Base-by-base conservation (phyloP, 2,329 filamentous ascomycete species). In the Huntiella omanensis region DNA sequence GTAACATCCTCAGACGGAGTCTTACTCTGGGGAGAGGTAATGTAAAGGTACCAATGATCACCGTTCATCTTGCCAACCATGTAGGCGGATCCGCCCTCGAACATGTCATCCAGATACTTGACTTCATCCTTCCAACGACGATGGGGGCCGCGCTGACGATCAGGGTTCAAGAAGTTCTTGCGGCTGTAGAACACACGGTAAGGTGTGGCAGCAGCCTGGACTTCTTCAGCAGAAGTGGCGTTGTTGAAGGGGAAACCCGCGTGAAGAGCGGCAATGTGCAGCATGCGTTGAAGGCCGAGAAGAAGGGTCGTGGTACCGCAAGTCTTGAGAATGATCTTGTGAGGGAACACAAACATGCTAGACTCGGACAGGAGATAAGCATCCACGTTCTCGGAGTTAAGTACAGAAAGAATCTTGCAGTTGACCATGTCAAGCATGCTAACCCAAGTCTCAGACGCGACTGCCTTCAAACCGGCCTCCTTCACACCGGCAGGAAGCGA, bases 11-110 rank as follows among this genome's bases (percentile, higher is more conserved):
- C 61, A 40, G 73, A 66, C 4, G 88, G 87, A 8, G 83, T 93
- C 28, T 77, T 70, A 41, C 75, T 79, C 59, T 81, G 79, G 13
- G 91, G 88, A 44, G 84, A 84, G 10, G 91, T 96, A 56, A 96
- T 79, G 66, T 98, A 98, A 47, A 98, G 69, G 60, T 96, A 96
- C 91, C 91, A 98, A 57, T 98, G 91, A 62, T 98, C 91, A 49
- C 91, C 88, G 55, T 98, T 98, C 88, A 96, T 96, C 67, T 95
- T 96, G 58, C 91, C 91, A 53, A 98, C 92, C 87, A 96, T 94
- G 63, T 98, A 98, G 43, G 91, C 91, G 62, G 88, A 96, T 47
- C 91, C 91, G 48, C 83, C 80, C 51, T 82, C 70, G 60, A 98
- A 95, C 62, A 87, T 83, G 59, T 83, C 80, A 64, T 98, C 91